phyloP scores from a whole-genome alignment of 2,329 filamentous ascomycete genomes.

The Pyrenophora tritici-repentis region DNA sequence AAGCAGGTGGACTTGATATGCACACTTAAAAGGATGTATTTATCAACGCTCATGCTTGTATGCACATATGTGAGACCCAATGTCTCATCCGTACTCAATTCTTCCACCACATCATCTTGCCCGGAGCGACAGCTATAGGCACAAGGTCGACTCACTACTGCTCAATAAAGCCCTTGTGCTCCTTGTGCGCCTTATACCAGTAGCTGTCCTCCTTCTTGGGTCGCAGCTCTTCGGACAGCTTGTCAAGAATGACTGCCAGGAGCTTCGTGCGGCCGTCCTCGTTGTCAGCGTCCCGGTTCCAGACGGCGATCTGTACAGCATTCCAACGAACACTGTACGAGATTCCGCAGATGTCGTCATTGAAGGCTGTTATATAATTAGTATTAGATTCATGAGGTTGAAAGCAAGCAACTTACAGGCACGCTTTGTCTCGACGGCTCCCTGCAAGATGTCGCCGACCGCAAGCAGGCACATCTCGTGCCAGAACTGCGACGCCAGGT shows the following conservation, averaged over 20 bases:
- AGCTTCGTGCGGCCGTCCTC: conserved; percentile 77
- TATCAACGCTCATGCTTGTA: conserved; percentile 3
- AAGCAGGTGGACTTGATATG: neutral
- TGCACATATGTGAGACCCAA: neutral
- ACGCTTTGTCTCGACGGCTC: conserved; percentile 64
- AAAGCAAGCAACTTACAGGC: conserved; percentile 58
- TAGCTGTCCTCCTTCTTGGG: conserved; percentile 68
- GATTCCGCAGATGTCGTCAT: conserved; percentile 85
- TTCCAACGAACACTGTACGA: conserved; percentile 88
- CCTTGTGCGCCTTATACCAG: conserved; percentile 87
- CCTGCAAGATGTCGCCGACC: conserved; percentile 80
- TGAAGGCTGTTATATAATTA: conserved; percentile 50
- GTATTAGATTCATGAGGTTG: neutral
- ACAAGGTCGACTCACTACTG: conserved; percentile 15
- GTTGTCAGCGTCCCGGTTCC: conserved; percentile 88
- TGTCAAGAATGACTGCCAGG: conserved; percentile 71
- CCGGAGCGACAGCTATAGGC: neutral
- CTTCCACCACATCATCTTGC: neutral
- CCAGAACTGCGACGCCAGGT: conserved; percentile 73
- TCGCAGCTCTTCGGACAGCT: conserved; percentile 72
- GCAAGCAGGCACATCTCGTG: conserved; percentile 80
- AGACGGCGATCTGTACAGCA: conserved; percentile 84
- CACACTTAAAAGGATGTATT: conserved; percentile 5
- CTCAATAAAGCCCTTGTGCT: conserved; percentile 75
- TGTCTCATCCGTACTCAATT: neutral